Percentiles rank a stretch among this genome's conserved stretches.
Evolutionary conservation across 345 rosid genomes (phyloP).

Genomic region (Moricandia arvensis): DNA sequence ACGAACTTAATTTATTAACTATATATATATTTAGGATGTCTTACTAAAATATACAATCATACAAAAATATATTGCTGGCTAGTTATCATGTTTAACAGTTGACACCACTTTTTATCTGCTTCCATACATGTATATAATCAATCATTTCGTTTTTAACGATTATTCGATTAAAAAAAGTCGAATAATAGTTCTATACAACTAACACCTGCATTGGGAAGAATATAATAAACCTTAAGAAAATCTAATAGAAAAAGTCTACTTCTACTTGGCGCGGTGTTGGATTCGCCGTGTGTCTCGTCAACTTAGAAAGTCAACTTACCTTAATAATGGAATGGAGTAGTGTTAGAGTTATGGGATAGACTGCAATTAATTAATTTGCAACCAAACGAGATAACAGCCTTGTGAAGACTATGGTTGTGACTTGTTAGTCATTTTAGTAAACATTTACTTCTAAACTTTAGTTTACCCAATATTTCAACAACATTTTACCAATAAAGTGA

Average conservation of each 20-base stretch:
- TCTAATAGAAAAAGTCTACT: too few species aligned
- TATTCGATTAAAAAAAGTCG: background rate
- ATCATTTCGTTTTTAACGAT: too few species aligned
- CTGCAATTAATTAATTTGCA: background rate
- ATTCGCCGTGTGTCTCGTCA: constrained; percentile 26
- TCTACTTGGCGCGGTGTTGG: constrained; percentile 41
- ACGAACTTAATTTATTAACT: too few species aligned
- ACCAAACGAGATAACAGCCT: constrained; percentile 12
- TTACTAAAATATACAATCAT: too few species aligned
- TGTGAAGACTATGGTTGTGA: background rate
- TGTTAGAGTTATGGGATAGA: constrained; percentile 17
- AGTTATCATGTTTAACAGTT: background rate
- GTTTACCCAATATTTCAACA: too few species aligned
- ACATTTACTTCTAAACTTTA: too few species aligned
- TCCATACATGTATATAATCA: background rate
- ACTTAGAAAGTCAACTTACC: constrained; percentile 49
- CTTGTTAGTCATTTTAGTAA: too few species aligned
- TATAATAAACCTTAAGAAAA: too few species aligned
- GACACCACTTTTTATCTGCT: background rate
- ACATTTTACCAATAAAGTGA: too few species aligned
- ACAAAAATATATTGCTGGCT: background rate
- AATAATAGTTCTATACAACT: constrained; percentile 17
- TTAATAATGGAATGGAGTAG: constrained; percentile 34
- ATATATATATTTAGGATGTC: too few species aligned
- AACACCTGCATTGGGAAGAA: constrained; percentile 19